Evolutionary conservation across 2,329 filamentous ascomycete genomes (phyloP), one percentile per base, ranked within the genome.

Genomic region (Geosmithia putterillii): DNA sequence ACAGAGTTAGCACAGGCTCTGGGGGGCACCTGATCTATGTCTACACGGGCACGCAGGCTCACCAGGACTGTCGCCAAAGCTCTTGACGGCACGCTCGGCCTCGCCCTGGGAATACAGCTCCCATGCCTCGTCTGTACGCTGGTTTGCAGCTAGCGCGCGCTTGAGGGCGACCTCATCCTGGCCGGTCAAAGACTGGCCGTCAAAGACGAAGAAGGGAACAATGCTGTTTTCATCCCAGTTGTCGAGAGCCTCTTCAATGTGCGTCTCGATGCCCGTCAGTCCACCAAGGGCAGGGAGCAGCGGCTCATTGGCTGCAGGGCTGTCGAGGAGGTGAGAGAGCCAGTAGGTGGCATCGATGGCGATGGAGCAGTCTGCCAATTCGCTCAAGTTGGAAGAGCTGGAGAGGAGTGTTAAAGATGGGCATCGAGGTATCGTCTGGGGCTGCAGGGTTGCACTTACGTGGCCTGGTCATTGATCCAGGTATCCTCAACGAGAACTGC

Each of bases 301-400:
- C 37, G 90, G 89, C 62, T 98, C 92, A 57, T 86, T 83, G 39
- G 77, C 81, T 22, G 79, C 75, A 38, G 74, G 62, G 45, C 73
- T 76, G 56, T 83, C 78, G 54, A 95, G 78, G 51, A 94, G 76
- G 46, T 81, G 79, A 59, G 83, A 75, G 50, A 98, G 76, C 61
- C 92, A 96, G 63, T 94, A 84, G 43, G 85, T 83, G 44, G 90
- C 92, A 68, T 95, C 89, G 55, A 96, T 80, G 50, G 82, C 89
- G 54, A 95, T 75, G 43, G 81, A 75, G 47, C 78, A 78, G 58
- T 81, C 82, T 57, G 83, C 78, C 52, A 95, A 71, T 48, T 85
- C 76, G 47, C 80, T 71, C 51, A 94, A 63, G 46, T 79, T 70
- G 52, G 79, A 74, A 41, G 70, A 73, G 57, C 73, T 77, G 50